Percentiles rank a stretch among this genome's conserved stretches.
These are phyloP conservation scores for Sporothrix inflata DNA, from an alignment of 2,329 filamentous ascomycete genomes.

Conservation along the genomic window DNA sequence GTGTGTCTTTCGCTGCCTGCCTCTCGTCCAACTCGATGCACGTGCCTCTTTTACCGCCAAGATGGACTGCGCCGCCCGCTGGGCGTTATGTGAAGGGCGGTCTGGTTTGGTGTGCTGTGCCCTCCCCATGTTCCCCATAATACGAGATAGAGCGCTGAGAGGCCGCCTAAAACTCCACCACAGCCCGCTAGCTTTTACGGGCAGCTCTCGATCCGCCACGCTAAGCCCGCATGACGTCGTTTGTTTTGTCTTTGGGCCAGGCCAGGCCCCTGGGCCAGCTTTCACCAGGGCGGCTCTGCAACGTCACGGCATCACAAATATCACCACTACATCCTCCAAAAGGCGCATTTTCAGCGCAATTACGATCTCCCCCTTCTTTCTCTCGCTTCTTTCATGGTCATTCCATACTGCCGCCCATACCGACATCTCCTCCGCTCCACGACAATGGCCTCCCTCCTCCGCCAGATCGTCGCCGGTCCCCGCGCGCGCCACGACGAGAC, in stretches of 20 bases:
- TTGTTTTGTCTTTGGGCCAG: not conserved
- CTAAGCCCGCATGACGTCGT: constrained; percentile 21
- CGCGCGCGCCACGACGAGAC: constrained; percentile 83
- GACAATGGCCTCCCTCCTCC: constrained; percentile 73
- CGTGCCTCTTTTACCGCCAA: constrained; percentile 4
- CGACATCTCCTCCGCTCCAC: not conserved
- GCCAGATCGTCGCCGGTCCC: constrained; percentile 89
- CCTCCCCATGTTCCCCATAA: too few relatives aligned
- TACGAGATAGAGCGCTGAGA: too few relatives aligned
- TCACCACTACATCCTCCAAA: too few relatives aligned
- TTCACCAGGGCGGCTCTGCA: too few relatives aligned
- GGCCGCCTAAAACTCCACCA: not conserved
- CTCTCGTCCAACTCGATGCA: not conserved
- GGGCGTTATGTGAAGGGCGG: not conserved
- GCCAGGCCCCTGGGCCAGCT: not conserved
- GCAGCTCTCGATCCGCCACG: not conserved
- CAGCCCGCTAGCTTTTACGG: not conserved
- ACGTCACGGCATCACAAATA: too few relatives aligned
- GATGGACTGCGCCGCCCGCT: not conserved
- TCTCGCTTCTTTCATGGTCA: not conserved
- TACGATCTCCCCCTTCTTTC: not conserved
- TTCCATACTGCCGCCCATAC: not conserved
- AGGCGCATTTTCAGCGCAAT: too few relatives aligned
- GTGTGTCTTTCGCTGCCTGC: not conserved
- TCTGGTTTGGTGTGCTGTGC: not conserved